phyloP scores from a whole-genome alignment of 129 eudicot species.

The Chrysanthemum lavandulifolium region DNA sequence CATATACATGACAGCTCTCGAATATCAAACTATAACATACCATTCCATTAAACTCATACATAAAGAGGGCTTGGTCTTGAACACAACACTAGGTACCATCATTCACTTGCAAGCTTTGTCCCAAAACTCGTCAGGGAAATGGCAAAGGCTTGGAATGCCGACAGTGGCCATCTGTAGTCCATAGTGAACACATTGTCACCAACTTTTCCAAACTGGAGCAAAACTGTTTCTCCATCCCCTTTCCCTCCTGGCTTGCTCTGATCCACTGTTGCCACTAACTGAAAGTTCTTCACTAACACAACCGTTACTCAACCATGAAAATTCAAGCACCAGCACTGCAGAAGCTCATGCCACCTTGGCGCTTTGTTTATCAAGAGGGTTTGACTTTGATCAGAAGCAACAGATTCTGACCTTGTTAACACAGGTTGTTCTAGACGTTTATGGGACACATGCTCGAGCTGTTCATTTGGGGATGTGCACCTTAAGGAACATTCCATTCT shows the following conservation, averaged over 20 bases:
- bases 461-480: conserved; percentile 13
- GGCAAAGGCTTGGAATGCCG: conserved; percentile 95
- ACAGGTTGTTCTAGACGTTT: conserved; percentile 16
- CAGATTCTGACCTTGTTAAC: conserved; percentile 21
- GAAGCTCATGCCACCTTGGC: conserved; percentile 95
- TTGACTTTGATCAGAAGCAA: conserved; percentile 3
- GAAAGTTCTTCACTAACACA: conserved; percentile 95
- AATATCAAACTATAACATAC: too few relatives aligned
- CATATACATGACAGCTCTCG: too few relatives aligned
- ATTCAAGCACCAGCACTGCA: conserved; percentile 97
- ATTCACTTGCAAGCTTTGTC: conserved; percentile 93
- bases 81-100: not conserved
- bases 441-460: not conserved
- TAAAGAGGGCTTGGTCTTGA: too few relatives aligned
- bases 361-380: conserved; percentile 78
- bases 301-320: conserved; percentile 95
- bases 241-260: conserved; percentile 82
- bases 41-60: too few relatives aligned
- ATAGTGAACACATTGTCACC: conserved; percentile 83
- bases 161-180: conserved; percentile 89
- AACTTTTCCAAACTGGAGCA: conserved; percentile 94
- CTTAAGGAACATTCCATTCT: conserved; percentile 75
- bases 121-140: conserved; percentile 93
- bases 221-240: conserved; percentile 84
- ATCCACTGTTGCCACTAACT: conserved; percentile 75